Evolutionary conservation across 768 basidiomycete species (phyloP).

Genomic region (Termitomyces sp.): DNA sequence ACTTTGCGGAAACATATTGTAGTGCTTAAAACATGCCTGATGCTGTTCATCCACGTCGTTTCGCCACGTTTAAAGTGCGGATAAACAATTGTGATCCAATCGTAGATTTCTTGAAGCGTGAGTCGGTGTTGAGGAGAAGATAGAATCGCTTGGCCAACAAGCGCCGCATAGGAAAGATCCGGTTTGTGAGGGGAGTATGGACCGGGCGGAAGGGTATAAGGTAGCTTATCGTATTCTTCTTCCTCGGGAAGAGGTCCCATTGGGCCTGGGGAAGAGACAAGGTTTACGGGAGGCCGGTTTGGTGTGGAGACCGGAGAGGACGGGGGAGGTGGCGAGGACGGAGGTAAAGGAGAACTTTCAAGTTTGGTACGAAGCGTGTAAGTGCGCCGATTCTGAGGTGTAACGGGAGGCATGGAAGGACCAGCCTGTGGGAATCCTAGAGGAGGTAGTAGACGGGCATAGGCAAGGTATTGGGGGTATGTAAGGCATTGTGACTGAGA

Average conservation of each 20-base stretch:
- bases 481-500: slow-evolving; percentile 27
- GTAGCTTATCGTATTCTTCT: slow-evolving; percentile 60
- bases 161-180: slow-evolving; percentile 86
- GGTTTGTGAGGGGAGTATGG: slow-evolving; percentile 81
- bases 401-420: slow-evolving; percentile 36
- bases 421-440: slow-evolving; percentile 27
- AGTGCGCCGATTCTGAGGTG: slow-evolving; percentile 41
- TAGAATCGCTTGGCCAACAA: slow-evolving; percentile 92
- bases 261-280: slow-evolving; percentile 83
- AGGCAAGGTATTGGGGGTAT: slow-evolving; percentile 32
- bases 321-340: slow-evolving; percentile 52
- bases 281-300: slow-evolving; percentile 50
- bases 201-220: slow-evolving; percentile 77
- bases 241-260: slow-evolving; percentile 62
- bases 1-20: slow-evolving; percentile 89
- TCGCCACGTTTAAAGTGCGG: slow-evolving; percentile 92
- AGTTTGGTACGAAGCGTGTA: slow-evolving; percentile 24
- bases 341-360: slow-evolving; percentile 44
- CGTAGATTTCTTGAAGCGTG: slow-evolving; percentile 93
- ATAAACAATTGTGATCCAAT: slow-evolving; percentile 91
- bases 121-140: slow-evolving; percentile 79
- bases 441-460: slow-evolving; percentile 19
- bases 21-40: slow-evolving; percentile 93
- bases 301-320: slow-evolving; percentile 66
- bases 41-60: slow-evolving; percentile 96